These are phyloP conservation scores for Salix exigua DNA, from an alignment of 345 rosid species.

Conservation along the genomic window DNA sequence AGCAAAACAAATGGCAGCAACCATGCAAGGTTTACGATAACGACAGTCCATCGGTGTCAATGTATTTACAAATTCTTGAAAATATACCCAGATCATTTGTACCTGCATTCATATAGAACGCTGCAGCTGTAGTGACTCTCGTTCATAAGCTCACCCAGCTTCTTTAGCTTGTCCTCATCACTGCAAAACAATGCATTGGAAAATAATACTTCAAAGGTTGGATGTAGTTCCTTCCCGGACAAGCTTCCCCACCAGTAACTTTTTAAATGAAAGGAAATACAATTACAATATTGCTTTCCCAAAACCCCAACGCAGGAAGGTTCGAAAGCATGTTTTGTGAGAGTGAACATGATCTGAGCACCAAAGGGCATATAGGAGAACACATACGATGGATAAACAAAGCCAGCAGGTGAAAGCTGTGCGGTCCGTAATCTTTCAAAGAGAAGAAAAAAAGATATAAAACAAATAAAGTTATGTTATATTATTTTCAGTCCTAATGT, in stretches of 20 bases:
- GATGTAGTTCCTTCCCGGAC: not conserved
- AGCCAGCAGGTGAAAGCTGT: not conserved
- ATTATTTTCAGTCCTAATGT: not conserved
- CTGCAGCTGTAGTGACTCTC: slow-evolving; percentile 95
- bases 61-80: not conserved
- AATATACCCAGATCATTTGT: not conserved
- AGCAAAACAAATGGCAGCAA: not conserved
- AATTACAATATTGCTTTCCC: not conserved
- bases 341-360: not conserved
- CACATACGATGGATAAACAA: not conserved
- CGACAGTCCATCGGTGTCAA: no score
- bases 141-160: slow-evolving; percentile 87
- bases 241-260: not conserved
- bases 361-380: not conserved
- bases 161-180: slow-evolving; percentile 81
- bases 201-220: not conserved
- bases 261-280: not conserved
- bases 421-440: not conserved
- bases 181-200: slow-evolving; percentile 41
- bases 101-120: slow-evolving; percentile 94
- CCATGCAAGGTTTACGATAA: not conserved
- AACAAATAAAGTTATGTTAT: not conserved
- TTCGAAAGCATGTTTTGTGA: not conserved
- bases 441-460: not conserved
- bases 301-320: not conserved